These are phyloP conservation scores for Sechiopsis laciniata DNA, from an alignment of 306 rosid genomes.

Conservation along the genomic window DNA sequence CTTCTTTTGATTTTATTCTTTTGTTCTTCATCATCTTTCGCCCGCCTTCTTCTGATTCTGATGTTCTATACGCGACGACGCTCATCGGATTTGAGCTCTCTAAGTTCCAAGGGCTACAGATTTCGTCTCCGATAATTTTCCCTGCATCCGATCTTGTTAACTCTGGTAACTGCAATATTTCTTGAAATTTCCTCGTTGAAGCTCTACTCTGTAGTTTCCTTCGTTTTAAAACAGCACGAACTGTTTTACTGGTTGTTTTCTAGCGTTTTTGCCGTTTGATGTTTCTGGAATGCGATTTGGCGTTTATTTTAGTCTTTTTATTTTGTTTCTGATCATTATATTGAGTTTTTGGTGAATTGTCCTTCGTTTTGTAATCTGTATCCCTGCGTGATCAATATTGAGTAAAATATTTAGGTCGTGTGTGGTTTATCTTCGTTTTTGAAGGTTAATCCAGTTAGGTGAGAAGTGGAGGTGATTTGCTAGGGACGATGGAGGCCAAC, in stretches of 20 bases:
- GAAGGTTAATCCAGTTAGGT: background rate
- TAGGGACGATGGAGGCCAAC: slow-evolving; percentile 49
- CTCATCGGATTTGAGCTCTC: background rate
- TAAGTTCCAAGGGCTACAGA: background rate
- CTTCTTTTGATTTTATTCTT: background rate
- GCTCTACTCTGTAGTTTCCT: background rate
- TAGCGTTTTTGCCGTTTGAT: background rate
- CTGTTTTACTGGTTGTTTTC: background rate
- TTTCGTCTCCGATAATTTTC: background rate
- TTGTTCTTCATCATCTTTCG: background rate
- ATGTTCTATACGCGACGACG: background rate
- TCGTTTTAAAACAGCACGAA: background rate
- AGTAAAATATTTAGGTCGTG: background rate
- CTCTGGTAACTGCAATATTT: background rate
- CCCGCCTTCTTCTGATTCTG: background rate
- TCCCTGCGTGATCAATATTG: background rate
- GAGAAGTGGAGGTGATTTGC: background rate
- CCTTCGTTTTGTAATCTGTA: background rate
- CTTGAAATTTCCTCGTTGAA: background rate
- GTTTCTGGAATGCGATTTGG: background rate
- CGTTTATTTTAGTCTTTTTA: background rate
- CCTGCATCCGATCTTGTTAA: background rate
- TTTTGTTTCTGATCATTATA: background rate
- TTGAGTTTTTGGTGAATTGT: background rate
- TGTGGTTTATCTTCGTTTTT: background rate